Base-by-base conservation (phyloP, 1,284 basidiomycete genomes). In the Mrakiaceae sp. region DNA sequence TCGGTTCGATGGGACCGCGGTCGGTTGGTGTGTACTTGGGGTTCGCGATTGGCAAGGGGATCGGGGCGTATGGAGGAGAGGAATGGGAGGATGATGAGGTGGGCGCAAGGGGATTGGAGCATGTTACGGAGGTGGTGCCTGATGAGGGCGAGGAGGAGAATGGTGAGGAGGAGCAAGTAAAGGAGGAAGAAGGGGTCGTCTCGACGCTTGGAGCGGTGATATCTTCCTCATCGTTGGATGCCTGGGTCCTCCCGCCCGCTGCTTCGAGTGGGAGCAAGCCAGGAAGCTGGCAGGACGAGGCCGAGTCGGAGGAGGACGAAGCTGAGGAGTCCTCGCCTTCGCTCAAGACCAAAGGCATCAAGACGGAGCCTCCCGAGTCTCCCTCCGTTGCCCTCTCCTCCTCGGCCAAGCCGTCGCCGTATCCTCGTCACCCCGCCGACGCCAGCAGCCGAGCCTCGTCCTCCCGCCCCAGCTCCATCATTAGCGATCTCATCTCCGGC, bases 11-110 rank as follows among this genome's bases (percentile, higher is more conserved):
- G 52, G 87, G 90, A 0, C 91, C 92, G 0, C 81, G 81, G 67
- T 94, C 91, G 0, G 83, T 88, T 50, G 72, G 84, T 0, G 81
- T 81, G 12, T 96, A 95, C 74, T 83, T 96, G 55, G 80, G 84
- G 63, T 96, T 95, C 73, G 87, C 92, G 0, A 81, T 86, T 6
- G 93, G 93, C 9, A 81, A 81, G 44, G 83, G 86, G 4, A 83
- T 92, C 42, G 81, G 83, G 5, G 72, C 75, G 0, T 66, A 44
- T 42, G 61, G 43, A 39, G 58, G 65, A 11, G 65, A 66, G 44
- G 58, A 63, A 8, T 63, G 65, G 62, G 61, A 66, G 54, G 61
- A 63, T 27, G 46, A 49, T 2, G 59, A 61, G 6, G 47, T 16
- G 39, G 62, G 58, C 14, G 63, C 50, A 14, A 58, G 39, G 5